These are phyloP conservation scores for Podospora sp. DNA, from an alignment of 495 filamentous ascomycete species.

Conservation along the genomic window DNA sequence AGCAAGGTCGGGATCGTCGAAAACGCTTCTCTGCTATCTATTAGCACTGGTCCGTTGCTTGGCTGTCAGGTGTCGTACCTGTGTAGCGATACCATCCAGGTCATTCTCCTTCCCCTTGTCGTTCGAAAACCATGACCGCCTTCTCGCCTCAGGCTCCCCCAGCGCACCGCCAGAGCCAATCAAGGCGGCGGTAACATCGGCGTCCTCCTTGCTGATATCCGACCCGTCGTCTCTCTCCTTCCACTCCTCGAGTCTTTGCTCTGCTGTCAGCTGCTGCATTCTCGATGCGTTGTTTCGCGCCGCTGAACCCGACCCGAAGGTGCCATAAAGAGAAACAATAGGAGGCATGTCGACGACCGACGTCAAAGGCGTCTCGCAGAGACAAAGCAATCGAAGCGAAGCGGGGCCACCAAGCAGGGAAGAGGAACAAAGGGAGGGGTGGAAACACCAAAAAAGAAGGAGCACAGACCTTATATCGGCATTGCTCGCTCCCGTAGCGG, in stretches of 20 bases:
- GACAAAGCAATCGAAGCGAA: constrained; percentile 4
- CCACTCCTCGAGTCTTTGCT: constrained; percentile 29
- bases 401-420: not conserved
- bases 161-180: constrained; percentile 16
- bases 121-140: constrained; percentile 22
- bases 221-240: constrained; percentile 26
- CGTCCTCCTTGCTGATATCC: constrained; percentile 32
- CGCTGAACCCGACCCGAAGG: constrained; percentile 21
- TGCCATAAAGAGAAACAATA: constrained; percentile 21
- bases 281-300: not conserved
- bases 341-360: constrained; percentile 18
- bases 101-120: constrained; percentile 23
- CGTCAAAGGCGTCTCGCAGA: not conserved
- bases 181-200: constrained; percentile 26
- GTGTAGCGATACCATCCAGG: constrained; percentile 27
- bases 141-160: constrained; percentile 20
- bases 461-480: constrained; percentile 22
- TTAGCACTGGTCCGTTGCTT: not conserved
- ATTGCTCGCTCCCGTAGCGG: not conserved
- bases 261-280: constrained; percentile 14
- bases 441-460: not conserved
- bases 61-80: constrained; percentile 7
- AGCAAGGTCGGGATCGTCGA: constrained; percentile 49
- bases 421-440: not conserved
- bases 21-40: constrained; percentile 37